Evolutionary conservation across 1,284 basidiomycete species (phyloP).

Genomic region (Phlebopus sp.): DNA sequence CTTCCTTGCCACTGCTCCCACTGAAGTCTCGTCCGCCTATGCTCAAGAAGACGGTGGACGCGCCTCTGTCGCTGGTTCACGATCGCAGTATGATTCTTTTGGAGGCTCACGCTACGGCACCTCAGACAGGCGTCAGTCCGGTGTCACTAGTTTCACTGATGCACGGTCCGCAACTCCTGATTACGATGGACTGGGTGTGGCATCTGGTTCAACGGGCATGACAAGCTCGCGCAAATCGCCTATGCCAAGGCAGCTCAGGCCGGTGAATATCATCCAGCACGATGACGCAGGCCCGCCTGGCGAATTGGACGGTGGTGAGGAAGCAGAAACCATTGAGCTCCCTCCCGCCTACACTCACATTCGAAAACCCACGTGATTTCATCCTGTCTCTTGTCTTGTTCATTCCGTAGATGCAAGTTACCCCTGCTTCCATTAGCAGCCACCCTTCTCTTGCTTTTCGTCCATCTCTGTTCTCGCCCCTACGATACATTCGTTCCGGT

Average conservation of each 20-base stretch:
- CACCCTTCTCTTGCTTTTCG: not conserved
- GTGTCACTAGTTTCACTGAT: constrained; percentile 21
- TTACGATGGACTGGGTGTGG: constrained; percentile 23
- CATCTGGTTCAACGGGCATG: constrained; percentile 11
- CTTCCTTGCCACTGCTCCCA: constrained; percentile 64
- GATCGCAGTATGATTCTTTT: constrained; percentile 19
- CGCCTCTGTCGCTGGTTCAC: constrained; percentile 20
- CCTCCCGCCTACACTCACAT: constrained; percentile 77
- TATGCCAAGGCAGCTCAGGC: constrained; percentile 46
- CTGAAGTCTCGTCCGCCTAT: constrained; percentile 36
- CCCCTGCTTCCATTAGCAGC: not conserved
- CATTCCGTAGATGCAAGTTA: constrained; percentile 1
- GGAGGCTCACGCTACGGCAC: constrained; percentile 11
- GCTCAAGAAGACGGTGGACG: constrained; percentile 21
- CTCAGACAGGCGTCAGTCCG: constrained; percentile 20
- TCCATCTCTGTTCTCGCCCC: not conserved
- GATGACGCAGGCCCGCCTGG: constrained; percentile 67
- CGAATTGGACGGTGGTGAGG: constrained; percentile 35
- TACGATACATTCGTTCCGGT: constrained; percentile 1
- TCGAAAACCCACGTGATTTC: constrained; percentile 19
- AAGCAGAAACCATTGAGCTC: constrained; percentile 71
- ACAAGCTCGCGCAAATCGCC: constrained; percentile 45
- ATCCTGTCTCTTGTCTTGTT: not conserved
- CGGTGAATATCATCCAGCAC: constrained; percentile 78
- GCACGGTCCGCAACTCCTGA: constrained; percentile 24